Evolutionary conservation across 2,329 filamentous ascomycete genomes (phyloP).

Genomic region (Fusarium keratoplasticum): DNA sequence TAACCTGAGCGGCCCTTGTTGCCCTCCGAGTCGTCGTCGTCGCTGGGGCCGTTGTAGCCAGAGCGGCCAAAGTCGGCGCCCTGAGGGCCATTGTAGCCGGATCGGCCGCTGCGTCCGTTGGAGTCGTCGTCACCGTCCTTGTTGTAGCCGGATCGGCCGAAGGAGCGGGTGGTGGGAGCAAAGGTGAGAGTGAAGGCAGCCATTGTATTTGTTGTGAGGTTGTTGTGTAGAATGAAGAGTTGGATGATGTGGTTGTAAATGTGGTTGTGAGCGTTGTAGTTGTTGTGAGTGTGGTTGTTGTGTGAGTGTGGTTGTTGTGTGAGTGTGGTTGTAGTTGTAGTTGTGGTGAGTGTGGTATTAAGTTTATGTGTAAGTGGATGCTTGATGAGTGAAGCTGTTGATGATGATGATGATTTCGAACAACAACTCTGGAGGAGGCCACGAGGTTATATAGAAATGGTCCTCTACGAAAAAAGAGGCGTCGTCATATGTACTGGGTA

Average conservation of each 20-base stretch:
- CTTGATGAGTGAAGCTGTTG: constrained; percentile 16
- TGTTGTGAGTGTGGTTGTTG: constrained; percentile 1
- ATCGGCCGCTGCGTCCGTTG: constrained; percentile 54
- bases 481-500: constrained; percentile 10
- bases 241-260: background rate
- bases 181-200: constrained; percentile 45
- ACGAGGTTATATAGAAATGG: constrained; percentile 33
- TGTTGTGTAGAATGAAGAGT: constrained; percentile 5
- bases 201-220: constrained; percentile 39
- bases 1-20: constrained; percentile 57
- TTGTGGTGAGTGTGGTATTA: constrained; percentile 4
- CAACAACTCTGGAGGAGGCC: constrained; percentile 5
- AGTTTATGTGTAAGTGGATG: constrained; percentile 5
- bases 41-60: constrained; percentile 54
- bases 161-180: constrained; percentile 39
- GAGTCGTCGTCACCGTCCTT: constrained; percentile 44
- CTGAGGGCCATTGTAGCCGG: constrained; percentile 57
- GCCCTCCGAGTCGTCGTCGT: constrained; percentile 45
- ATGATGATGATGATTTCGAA: constrained; percentile 25
- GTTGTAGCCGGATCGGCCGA: constrained; percentile 41
- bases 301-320: background rate
- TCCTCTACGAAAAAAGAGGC: constrained; percentile 5
- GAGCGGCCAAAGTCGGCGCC: constrained; percentile 54
- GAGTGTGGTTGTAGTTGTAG: constrained; percentile 5
- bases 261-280: constrained; percentile 1